Conservation (phyloP, 805 yeast species). For the Hanseniaspora taiwanica region DNA sequence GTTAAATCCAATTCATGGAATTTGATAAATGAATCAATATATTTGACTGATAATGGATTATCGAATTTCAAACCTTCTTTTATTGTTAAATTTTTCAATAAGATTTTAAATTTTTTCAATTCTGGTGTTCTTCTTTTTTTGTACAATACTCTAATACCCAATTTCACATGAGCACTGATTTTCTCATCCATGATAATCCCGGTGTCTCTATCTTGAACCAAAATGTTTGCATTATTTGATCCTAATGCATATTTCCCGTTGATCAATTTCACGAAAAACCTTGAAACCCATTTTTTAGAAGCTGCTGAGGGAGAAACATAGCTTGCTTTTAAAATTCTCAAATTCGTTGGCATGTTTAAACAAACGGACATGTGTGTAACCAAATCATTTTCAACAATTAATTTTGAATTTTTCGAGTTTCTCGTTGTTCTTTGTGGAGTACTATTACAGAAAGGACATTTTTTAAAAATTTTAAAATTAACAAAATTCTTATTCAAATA, state of each 20-base stretch:
- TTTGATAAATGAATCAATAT: slow-evolving; percentile 63
- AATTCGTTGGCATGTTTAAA: slow-evolving; percentile 3
- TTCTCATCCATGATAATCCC: slow-evolving; percentile 89
- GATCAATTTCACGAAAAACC: slow-evolving; percentile 66
- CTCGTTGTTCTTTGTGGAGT: slow-evolving; percentile 36
- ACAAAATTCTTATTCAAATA: slow-evolving; percentile 30
- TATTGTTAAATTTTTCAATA: slow-evolving; percentile 51
- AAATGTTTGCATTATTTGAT: slow-evolving; percentile 80
- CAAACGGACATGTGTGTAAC: slow-evolving; percentile 85
- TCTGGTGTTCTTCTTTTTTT: slow-evolving; percentile 55
- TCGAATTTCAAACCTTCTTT: slow-evolving; percentile 84
- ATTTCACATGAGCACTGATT: slow-evolving; percentile 74
- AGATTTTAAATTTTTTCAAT: slow-evolving; percentile 40
- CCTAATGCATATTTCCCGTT: slow-evolving; percentile 84
- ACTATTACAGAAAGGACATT: slow-evolving; percentile 71
- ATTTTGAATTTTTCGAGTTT: slow-evolving; percentile 25
- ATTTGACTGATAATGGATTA: slow-evolving; percentile 45
- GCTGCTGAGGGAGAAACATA: slow-evolving; percentile 77
- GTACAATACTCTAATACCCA: slow-evolving; percentile 78
- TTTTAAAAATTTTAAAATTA: slow-evolving; percentile 36
- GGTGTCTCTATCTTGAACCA: slow-evolving; percentile 83
- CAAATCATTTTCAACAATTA: slow-evolving; percentile 38
- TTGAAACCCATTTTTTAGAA: slow-evolving; percentile 78
- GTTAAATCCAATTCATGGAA: slow-evolving; percentile 70
- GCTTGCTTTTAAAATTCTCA: slow-evolving; percentile 34